phyloP scores from a whole-genome alignment of 2,329 filamentous ascomycete genomes.

The Seiridium cupressi region DNA sequence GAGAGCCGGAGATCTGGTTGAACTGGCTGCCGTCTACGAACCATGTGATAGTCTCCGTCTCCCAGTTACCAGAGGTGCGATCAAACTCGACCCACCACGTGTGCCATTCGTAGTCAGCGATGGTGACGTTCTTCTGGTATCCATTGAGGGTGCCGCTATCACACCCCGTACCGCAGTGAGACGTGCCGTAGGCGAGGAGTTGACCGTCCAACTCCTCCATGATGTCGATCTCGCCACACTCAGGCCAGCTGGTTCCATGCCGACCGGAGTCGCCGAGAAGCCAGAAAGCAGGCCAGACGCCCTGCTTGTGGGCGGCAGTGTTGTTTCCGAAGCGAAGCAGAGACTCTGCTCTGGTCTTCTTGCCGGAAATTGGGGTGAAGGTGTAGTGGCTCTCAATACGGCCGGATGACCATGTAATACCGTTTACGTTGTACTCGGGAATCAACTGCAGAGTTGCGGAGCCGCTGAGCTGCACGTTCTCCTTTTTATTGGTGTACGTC shows the following conservation, averaged over 20 bases:
- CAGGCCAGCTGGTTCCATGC: slow-evolving; percentile 48
- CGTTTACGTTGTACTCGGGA: slow-evolving; percentile 26
- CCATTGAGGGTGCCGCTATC: slow-evolving; percentile 48
- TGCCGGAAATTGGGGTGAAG: slow-evolving; percentile 44
- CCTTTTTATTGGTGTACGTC: slow-evolving; percentile 2
- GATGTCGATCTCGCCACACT: slow-evolving; percentile 56
- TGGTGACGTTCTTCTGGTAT: slow-evolving; percentile 28
- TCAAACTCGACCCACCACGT: slow-evolving; percentile 50
- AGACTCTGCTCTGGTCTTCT: slow-evolving; percentile 44
- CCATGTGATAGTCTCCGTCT: slow-evolving; percentile 50
- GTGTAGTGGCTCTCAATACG: slow-evolving; percentile 50
- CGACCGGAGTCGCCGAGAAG: slow-evolving; percentile 50
- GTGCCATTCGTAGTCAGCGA: slow-evolving; percentile 42
- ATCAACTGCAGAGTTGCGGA: slow-evolving; percentile 10
- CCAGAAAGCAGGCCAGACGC: slow-evolving; percentile 61
- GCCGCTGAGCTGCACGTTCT: slow-evolving; percentile 11
- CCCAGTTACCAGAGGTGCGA: slow-evolving; percentile 42
- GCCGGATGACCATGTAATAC: slow-evolving; percentile 50
- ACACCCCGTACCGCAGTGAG: slow-evolving; percentile 46
- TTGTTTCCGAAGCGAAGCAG: slow-evolving; percentile 45
- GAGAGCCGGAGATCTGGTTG: slow-evolving; percentile 39
- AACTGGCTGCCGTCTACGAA: slow-evolving; percentile 43
- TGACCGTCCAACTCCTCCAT: slow-evolving; percentile 54
- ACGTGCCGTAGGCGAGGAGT: slow-evolving; percentile 43
- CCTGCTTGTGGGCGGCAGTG: slow-evolving; percentile 39